phyloP scores from a whole-genome alignment of 2,329 filamentous ascomycete genomes.

The Harringtonia lauricola region DNA sequence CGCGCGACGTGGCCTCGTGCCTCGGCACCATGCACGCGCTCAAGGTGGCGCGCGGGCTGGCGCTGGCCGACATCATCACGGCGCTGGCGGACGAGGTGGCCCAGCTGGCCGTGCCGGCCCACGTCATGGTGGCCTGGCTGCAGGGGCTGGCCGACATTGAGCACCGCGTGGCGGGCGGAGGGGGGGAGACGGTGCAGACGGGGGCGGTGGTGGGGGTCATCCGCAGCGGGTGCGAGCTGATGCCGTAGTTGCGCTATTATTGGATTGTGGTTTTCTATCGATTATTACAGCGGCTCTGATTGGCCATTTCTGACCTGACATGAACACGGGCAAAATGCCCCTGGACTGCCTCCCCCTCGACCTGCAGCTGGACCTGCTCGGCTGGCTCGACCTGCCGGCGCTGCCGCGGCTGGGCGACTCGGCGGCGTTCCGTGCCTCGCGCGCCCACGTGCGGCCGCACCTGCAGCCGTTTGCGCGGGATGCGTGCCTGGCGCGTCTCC shows the following conservation, averaged over 20 bases:
- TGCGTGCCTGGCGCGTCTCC: no score
- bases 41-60: constrained; percentile 76
- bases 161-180: constrained; percentile 79
- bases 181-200: constrained; percentile 80
- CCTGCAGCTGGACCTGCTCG: no score
- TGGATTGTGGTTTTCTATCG: no score
- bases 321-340: no score
- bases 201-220: constrained; percentile 87
- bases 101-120: constrained; percentile 71
- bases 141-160: constrained; percentile 88
- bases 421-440: no score
- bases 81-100: constrained; percentile 72
- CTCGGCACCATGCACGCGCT: constrained; percentile 79
- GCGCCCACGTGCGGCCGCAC: no score
- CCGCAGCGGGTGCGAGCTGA: constrained; percentile 72
- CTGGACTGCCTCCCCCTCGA: no score
- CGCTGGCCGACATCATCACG: constrained; percentile 87
- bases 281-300: constrained; percentile 1
- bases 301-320: no score
- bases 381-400: no score
- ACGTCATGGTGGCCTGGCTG: constrained; percentile 85
- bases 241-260: no score
- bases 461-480: no score
- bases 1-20: constrained; percentile 80
- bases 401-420: no score